Evolutionary conservation across 257 asterid genomes (phyloP), one percentile per base, ranked within the genome.

Genomic region (Solanum pimpinellifolium): DNA sequence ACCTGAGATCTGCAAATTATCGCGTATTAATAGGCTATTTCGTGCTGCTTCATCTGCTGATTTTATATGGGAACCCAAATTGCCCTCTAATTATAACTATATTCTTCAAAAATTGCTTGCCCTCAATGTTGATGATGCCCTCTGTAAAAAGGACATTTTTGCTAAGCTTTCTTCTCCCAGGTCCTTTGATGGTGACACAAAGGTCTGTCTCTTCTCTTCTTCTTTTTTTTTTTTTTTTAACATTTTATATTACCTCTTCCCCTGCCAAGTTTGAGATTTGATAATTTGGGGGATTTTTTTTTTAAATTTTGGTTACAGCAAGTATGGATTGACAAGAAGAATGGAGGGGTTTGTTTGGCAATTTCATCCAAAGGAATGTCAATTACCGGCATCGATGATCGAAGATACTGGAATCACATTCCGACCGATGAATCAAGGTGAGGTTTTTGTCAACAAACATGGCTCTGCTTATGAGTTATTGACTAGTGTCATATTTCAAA

Each of bases 351-450:
- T 12, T 96, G 97, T 86, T 89, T 95, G 89, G 93, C 95, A 20
- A 89, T 96, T 47, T 95, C 98, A 65, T 94, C 95, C 7, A 94
- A 93, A 91, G 97, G 93, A 35, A 88, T 96, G 94, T 6, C 93
- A 84, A 96, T 96, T 4, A 96, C 98, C 2, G 98, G 98, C 52
- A 96, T 96, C 4, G 97, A 94, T 89, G 99, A 96, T 91, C 93
- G 99, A 86, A 90, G 99, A 74, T 96, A 96, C 86, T 96, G 99
- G 99, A 96, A 91, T 92, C 92, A 93, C 88, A 93, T 93, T 88
- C 88, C 91, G 3, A 93, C 93, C 9, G 92, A 91, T 37, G 97
- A 96, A 88, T 96, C 99, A n/a, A 94, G 99, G 98, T 96, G 84
- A 27, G 91, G n/a, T 5, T 39, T 46, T 77, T 42, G 4, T 1